Evolutionary conservation across 78 protist species (phyloP).

Genomic region (Dictyostelium capitatum): DNA sequence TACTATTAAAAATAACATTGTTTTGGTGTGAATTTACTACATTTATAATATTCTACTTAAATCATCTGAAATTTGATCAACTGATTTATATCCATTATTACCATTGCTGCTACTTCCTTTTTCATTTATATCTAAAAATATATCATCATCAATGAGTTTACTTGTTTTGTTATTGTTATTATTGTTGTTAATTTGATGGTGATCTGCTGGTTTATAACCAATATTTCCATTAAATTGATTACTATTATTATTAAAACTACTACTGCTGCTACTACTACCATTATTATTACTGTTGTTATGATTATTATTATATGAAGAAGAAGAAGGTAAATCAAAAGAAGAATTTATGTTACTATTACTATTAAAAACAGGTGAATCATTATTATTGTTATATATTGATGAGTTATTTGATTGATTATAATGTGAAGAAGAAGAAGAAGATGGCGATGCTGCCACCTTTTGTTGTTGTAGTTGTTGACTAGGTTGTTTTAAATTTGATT

Average conservation of each 20-base stretch:
- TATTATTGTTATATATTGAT: background rate
- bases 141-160: background rate
- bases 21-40: no score
- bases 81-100: background rate
- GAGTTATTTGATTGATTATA: background rate
- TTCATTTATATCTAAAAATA: background rate
- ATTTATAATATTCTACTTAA: conserved; percentile 2
- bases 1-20: no score
- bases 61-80: conserved; percentile 2
- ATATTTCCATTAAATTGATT: background rate
- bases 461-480: background rate
- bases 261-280: background rate
- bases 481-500: background rate
- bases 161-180: background rate
- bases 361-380: background rate
- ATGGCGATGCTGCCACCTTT: background rate
- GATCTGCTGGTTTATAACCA: no score
- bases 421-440: background rate
- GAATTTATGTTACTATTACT: background rate
- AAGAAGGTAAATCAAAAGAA: background rate
- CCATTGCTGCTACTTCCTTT: background rate
- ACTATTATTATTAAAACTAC: conserved; percentile 5
- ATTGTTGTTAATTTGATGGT: background rate
- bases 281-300: background rate
- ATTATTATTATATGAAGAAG: background rate